Base-by-base conservation (phyloP, 78 protist species). In the Pigoraptor vietnamica region DNA sequence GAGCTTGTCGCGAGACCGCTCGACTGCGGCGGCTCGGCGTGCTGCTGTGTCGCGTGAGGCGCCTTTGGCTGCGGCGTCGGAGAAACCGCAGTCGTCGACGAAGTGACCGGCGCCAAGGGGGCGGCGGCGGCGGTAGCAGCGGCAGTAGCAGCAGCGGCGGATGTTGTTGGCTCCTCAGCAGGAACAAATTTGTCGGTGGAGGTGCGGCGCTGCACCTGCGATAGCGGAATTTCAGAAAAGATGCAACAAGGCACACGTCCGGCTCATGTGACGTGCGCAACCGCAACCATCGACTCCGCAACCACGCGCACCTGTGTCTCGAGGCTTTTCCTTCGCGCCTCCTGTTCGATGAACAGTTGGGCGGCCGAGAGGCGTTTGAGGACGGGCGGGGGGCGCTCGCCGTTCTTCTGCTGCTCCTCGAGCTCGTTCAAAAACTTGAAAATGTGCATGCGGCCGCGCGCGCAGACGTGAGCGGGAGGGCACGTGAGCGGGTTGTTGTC, bases 361-460 rank as follows among this genome's bases (percentile, higher is more conserved):
- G 67, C 67, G 6, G 67, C 67, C 67, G 67, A 48, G 29, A 48
- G 14, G 6, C 67, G 6, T 14, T 48, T 48, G 29, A 48, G 67
- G 29, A 48, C 67, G 14, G 67, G 67, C 14, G 67, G 67, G 14
- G 67, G 67, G 67, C 67, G 67, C 29, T 48, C 67, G 67, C 67
- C 67, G 67, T 48, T 48, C 29, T 14, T 6, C 14, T 48, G 67
- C 67, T 48, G 67, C 67, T 48, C 67, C 67, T 48, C 67, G 25
- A 35, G 39, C 25, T 83, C 88, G 39, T 35, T 6, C 39, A 83
- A 14, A 14, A 35, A 35, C 38, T 83, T 32, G 88, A 83, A 83
- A 24, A 83, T 83, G 38, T 83, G 88, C 39, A 83, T 24, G 38
- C 88, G 88, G 24, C 88, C 88, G 23, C 88, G 88, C 88, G 88